Percentiles rank a stretch among this genome's conserved stretches.
Conservation (phyloP, 129 eudicot species). For the Flaveria trinervia region DNA sequence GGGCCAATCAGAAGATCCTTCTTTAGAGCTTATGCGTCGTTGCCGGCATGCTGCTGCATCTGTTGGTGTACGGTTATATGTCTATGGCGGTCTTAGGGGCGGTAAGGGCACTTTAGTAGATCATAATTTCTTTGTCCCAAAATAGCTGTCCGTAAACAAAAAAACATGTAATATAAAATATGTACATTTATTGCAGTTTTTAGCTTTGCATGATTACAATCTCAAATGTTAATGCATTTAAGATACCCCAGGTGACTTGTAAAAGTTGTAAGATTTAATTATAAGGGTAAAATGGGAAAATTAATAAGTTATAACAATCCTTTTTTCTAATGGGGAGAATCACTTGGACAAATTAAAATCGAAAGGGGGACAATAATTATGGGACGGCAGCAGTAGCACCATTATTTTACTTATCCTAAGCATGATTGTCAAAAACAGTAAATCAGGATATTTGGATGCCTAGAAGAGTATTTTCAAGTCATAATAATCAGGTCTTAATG, state of each 20-base stretch:
- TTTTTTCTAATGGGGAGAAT: not conserved
- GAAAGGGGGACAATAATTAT: not conserved
- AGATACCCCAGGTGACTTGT: not conserved
- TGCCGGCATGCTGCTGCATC: conserved; percentile 99
- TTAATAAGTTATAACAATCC: not conserved
- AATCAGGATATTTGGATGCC: not conserved
- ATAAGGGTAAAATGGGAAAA: not conserved
- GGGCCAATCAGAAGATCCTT: conserved; percentile 70
- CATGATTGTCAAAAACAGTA: not conserved
- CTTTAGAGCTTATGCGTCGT: conserved; percentile 86
- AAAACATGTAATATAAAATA: not conserved
- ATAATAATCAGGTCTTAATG: not conserved
- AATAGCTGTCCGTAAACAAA: not conserved
- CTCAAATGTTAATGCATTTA: not conserved
- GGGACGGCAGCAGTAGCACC: not conserved
- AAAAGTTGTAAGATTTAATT: not conserved
- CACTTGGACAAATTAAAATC: not conserved
- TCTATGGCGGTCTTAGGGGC: conserved; percentile 95
- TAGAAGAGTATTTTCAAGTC: not conserved
- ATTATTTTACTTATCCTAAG: not conserved
- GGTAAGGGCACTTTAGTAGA: conserved; percentile 42
- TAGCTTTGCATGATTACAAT: not conserved
- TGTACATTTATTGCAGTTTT: not conserved
- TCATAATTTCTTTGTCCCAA: conserved; percentile 8
- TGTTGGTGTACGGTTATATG: conserved; percentile 76